Evolutionary conservation across 306 rosid species (phyloP), one percentile per base, ranked within the genome.

Genomic region (Carpinus viminea): DNA sequence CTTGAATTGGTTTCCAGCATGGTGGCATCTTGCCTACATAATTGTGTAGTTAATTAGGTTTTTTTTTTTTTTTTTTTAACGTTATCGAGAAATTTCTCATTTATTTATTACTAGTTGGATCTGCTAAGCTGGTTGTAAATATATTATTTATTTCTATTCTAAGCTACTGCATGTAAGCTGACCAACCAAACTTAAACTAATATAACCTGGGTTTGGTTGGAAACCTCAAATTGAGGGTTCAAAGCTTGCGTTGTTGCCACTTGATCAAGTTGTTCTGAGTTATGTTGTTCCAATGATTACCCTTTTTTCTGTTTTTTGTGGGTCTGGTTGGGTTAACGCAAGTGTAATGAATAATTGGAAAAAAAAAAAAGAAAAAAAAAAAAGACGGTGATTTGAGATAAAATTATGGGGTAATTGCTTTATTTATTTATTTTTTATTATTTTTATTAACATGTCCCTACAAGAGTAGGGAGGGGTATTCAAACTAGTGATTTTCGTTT

Each of bases 21-120:
- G 74, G 66, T 81, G 77, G 78, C 82, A 55, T 81, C 75, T 74
- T 55, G 82, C 65, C 83, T n/a, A 13, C 76, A 76, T 73, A 15
- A 60, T 54, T 76, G 73, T 79, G 65, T 74, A 51, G 79, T 84
- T 59, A n/a, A 51, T 72, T 75, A 1, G 74, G 56, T n/a, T n/a
- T n/a, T n/a, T 31, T 31, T 31, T 2, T 31, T 31, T 31, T 2
- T 31, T 31, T 38, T 41, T 41, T 24, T n/a, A 36, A 53, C 21
- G 47, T 17, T 74, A 64, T 74, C 74, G 52, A 41, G 60, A 11
- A 55, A 48, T 60, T 60, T 50, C 69, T 60, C 78, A 16, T 72
- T 51, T 45, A 11, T 48, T 77, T 13, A 12, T 72, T 21, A 11
- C 12, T 9, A 31, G 56, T 74, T 53, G 47, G 21, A 36, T 54